A percentile compares a stretch with the other conserved stretches of the same genome.
Evolutionary conservation across 2,329 filamentous ascomycete species (phyloP).

Genomic region (Alternaria ventricosa): DNA sequence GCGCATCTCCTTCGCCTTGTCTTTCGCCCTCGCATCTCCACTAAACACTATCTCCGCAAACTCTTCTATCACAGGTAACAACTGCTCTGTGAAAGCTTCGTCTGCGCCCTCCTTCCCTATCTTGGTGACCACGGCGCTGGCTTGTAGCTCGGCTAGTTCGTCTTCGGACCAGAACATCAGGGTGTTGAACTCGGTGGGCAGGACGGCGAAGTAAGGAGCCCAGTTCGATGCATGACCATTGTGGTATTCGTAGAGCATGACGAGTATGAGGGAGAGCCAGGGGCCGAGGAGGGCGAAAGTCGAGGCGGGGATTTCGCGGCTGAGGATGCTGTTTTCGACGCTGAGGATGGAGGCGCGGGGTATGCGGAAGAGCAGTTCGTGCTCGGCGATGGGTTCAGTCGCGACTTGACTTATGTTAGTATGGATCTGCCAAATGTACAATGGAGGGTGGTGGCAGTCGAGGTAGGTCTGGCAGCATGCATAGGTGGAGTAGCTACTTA

Average conservation of each 20-base stretch:
- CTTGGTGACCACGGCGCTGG: constrained; percentile 76
- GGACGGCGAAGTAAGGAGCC: constrained; percentile 78
- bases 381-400: constrained; percentile 70
- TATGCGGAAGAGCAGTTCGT: constrained; percentile 81
- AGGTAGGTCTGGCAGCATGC: neutral
- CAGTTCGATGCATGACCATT: constrained; percentile 68
- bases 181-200: constrained; percentile 77
- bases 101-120: constrained; percentile 78
- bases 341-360: constrained; percentile 75
- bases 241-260: constrained; percentile 79
- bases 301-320: constrained; percentile 55
- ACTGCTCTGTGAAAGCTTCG: constrained; percentile 66
- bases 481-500: constrained; percentile 51
- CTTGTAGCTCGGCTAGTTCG: constrained; percentile 76
- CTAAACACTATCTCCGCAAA: constrained; percentile 49
- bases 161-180: constrained; percentile 84
- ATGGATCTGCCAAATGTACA: neutral
- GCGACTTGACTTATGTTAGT: constrained; percentile 64
- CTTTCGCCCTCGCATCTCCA: constrained; percentile 42
- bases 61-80: constrained; percentile 61
- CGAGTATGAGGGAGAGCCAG: constrained; percentile 70
- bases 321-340: constrained; percentile 73
- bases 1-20: constrained; percentile 48
- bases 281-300: constrained; percentile 50
- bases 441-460: neutral